phyloP scores from a whole-genome alignment of 805 yeast species.

The Lachancea nothofagi region DNA sequence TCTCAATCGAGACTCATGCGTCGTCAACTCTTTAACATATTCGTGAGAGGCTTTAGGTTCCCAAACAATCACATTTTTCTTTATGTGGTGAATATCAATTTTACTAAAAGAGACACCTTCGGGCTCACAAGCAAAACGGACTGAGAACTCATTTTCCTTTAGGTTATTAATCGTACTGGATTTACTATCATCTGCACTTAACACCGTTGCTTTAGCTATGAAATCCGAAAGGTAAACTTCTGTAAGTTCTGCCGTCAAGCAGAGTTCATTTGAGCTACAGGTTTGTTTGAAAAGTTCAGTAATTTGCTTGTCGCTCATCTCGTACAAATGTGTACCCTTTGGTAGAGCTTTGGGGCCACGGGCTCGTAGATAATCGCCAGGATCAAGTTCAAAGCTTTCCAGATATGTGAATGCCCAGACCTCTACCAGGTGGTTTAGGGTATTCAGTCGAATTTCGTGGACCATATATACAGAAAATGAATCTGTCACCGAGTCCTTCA shows the following conservation, averaged over 20 bases:
- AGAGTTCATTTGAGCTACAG: constrained; percentile 41
- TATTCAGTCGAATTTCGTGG: constrained; percentile 48
- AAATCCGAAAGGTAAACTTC: constrained; percentile 42
- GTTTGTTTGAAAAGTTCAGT: constrained; percentile 20
- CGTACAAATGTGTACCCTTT: not conserved
- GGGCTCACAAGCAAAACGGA: constrained; percentile 19
- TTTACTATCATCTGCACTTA: constrained; percentile 32
- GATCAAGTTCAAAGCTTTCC: constrained; percentile 38
- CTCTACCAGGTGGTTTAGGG: constrained; percentile 41
- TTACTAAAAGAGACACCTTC: constrained; percentile 13
- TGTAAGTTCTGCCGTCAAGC: constrained; percentile 46
- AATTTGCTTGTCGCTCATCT: not conserved
- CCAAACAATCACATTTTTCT: constrained; percentile 3
- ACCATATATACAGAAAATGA: constrained; percentile 43
- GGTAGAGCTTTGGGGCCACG: constrained; percentile 14
- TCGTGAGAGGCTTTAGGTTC: constrained; percentile 16
- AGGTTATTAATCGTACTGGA: not conserved
- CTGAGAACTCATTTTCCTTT: constrained; percentile 7
- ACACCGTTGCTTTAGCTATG: constrained; percentile 40
- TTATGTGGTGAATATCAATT: constrained; percentile 13
- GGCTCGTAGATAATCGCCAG: constrained; percentile 27
- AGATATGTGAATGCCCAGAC: constrained; percentile 45
- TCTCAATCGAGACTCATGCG: not conserved
- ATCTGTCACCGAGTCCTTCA: constrained; percentile 32
- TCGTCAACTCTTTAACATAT: constrained; percentile 16